Evolutionary conservation across 1,139 yeast genomes (phyloP).

Genomic region (Geotrichum candidum): DNA sequence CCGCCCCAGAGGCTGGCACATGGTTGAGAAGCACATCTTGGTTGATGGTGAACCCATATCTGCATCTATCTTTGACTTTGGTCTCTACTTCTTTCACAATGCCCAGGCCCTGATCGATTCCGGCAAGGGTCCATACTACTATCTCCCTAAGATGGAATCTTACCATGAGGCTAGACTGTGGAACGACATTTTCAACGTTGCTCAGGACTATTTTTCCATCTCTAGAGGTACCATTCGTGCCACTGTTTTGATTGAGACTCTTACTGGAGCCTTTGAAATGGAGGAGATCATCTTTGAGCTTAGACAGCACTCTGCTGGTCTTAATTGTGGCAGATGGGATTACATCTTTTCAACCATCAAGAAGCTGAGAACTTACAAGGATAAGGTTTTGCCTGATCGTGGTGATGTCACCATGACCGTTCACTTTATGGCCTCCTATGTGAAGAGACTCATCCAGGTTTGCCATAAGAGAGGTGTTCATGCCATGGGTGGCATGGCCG

Average conservation of each 20-base stretch:
- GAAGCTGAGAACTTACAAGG: constrained; percentile 54
- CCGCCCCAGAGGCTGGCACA: constrained; percentile 82
- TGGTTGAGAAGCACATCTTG: constrained; percentile 61
- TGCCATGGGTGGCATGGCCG: constrained; percentile 83
- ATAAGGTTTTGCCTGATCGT: constrained; percentile 62
- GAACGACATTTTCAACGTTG: constrained; percentile 63
- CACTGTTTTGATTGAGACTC: constrained; percentile 66
- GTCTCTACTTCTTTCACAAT: constrained; percentile 65
- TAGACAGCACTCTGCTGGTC: constrained; percentile 65
- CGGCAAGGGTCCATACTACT: constrained; percentile 69
- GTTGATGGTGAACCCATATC: constrained; percentile 70
- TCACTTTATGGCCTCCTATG: constrained; percentile 68
- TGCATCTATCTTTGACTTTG: constrained; percentile 72
- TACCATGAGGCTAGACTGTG: constrained; percentile 69
- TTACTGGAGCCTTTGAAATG: constrained; percentile 73
- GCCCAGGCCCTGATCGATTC: constrained; percentile 52
- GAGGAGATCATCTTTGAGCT: constrained; percentile 71
- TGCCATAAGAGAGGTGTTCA: constrained; percentile 69
- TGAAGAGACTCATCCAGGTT: constrained; percentile 56
- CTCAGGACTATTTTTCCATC: constrained; percentile 58
- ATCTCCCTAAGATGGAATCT: constrained; percentile 73
- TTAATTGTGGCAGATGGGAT: constrained; percentile 80
- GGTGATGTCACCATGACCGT: constrained; percentile 67
- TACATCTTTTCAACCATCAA: constrained; percentile 68
- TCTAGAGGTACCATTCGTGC: constrained; percentile 68